phyloP scores from a whole-genome alignment of 1,284 basidiomycete genomes.

The Trichosporon sp. region DNA sequence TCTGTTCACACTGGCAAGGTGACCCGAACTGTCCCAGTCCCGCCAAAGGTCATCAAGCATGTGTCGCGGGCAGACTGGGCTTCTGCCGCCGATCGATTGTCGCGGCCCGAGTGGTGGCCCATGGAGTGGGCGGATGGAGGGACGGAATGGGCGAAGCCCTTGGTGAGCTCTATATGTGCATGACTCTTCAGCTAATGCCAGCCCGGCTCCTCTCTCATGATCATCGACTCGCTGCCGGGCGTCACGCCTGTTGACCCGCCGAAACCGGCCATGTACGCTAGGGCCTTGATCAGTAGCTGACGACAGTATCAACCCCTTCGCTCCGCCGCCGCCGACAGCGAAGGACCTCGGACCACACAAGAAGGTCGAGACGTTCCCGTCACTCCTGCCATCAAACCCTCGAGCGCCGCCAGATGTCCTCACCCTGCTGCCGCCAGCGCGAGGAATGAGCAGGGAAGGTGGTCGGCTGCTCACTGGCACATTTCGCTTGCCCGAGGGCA shows the following conservation, averaged over 20 bases:
- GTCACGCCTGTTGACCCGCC: conserved; percentile 40
- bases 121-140: conserved; percentile 12
- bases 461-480: conserved; percentile 31
- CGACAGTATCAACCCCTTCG: conserved; percentile 18
- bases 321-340: background rate
- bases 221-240: conserved; percentile 36
- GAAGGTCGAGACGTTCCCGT: conserved; percentile 27
- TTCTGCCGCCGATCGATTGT: background rate
- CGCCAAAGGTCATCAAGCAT: conserved; percentile 7
- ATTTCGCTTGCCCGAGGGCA: conserved; percentile 11
- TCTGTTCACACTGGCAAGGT: conserved; percentile 39
- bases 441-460: background rate
- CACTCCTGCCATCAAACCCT: conserved; percentile 24
- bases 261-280: conserved; percentile 32
- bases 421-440: conserved; percentile 8
- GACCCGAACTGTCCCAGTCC: conserved; percentile 14
- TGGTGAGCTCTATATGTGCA: conserved; percentile 10
- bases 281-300: background rate
- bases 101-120: conserved; percentile 11
- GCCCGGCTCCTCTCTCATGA: conserved; percentile 32
- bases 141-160: conserved; percentile 17
- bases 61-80: background rate
- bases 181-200: conserved; percentile 7
- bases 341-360: conserved; percentile 20
- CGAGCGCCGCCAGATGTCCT: conserved; percentile 25